Evolutionary conservation across 2,329 filamentous ascomycete genomes (phyloP).

Genomic region (Pseudogymnoascus sp.): DNA sequence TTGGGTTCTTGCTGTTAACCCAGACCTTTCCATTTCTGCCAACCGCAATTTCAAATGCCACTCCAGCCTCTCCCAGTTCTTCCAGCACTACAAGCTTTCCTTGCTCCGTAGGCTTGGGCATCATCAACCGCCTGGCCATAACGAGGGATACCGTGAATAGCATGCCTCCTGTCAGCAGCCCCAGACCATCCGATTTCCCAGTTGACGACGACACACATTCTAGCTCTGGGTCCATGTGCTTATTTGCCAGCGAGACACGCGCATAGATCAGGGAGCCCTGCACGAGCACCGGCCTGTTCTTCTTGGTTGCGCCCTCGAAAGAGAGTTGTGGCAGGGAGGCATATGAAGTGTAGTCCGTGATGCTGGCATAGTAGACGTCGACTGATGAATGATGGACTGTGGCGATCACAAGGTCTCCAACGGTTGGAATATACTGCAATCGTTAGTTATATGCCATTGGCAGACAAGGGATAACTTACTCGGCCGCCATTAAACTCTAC

Average conservation of each 20-base stretch:
- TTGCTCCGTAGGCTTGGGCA: constrained; percentile 50
- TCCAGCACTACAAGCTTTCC: constrained; percentile 69
- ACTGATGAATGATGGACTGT: constrained; percentile 68
- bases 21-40: constrained; percentile 89
- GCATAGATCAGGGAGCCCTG: constrained; percentile 81
- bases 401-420: constrained; percentile 83
- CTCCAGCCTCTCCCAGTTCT: constrained; percentile 65
- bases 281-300: constrained; percentile 74
- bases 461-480: constrained; percentile 42
- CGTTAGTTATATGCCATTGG: constrained; percentile 22
- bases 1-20: constrained; percentile 73
- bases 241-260: constrained; percentile 68
- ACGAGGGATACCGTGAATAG: constrained; percentile 71
- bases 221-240: constrained; percentile 81
- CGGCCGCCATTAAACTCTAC: constrained; percentile 65
- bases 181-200: constrained; percentile 81
- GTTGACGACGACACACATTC: constrained; percentile 83
- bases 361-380: constrained; percentile 73
- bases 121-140: constrained; percentile 74
- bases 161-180: constrained; percentile 79
- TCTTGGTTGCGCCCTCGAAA: constrained; percentile 91
- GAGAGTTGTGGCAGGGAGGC: constrained; percentile 77
- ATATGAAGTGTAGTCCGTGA: constrained; percentile 57
- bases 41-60: constrained; percentile 89
- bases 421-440: constrained; percentile 66